A percentile compares a stretch with the other conserved stretches of the same genome.
These are phyloP conservation scores for Zangia roseola DNA, from an alignment of 768 basidiomycete species.

Conservation along the genomic window DNA sequence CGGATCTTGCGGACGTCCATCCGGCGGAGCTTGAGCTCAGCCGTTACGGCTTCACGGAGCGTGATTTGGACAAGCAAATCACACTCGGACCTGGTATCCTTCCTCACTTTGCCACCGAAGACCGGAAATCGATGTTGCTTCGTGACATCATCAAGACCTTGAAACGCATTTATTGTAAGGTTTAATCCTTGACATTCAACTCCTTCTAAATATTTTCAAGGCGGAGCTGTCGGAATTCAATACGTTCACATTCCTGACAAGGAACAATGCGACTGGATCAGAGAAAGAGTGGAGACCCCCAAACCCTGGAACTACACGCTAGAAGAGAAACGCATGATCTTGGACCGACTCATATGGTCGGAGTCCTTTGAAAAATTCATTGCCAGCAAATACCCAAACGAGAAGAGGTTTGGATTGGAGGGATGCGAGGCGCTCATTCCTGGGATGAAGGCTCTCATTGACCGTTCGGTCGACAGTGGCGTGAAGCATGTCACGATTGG, in stretches of 20 bases:
- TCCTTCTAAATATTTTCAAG: conserved; percentile 37
- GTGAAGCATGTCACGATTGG: conserved; percentile 96
- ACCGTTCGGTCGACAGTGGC: conserved; percentile 95
- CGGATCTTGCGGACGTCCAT: conserved; percentile 74
- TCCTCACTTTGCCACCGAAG: conserved; percentile 89
- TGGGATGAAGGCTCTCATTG: conserved; percentile 99
- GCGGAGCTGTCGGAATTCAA: conserved; percentile 85
- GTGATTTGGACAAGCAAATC: conserved; percentile 93
- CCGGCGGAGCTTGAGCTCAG: conserved; percentile 93
- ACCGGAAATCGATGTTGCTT: conserved; percentile 83
- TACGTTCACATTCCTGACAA: conserved; percentile 97
- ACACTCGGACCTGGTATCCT: conserved; percentile 94
- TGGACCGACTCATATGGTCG: conserved; percentile 99
- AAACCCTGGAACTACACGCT: conserved; percentile 97
- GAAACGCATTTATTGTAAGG: conserved; percentile 92
- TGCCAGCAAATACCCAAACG: conserved; percentile 97
- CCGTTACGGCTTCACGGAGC: conserved; percentile 92
- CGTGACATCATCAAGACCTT: conserved; percentile 89
- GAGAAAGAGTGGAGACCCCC: conserved; percentile 92
- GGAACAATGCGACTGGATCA: conserved; percentile 99
- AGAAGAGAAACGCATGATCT: conserved; percentile 98
- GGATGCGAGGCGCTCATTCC: conserved; percentile 97
- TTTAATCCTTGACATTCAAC: not conserved
- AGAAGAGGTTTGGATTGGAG: conserved; percentile 98
- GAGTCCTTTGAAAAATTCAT: conserved; percentile 99